Evolutionary conservation across 1,284 basidiomycete genomes (phyloP).

Genomic region (Sporisorium iseilematis-ciliati): DNA sequence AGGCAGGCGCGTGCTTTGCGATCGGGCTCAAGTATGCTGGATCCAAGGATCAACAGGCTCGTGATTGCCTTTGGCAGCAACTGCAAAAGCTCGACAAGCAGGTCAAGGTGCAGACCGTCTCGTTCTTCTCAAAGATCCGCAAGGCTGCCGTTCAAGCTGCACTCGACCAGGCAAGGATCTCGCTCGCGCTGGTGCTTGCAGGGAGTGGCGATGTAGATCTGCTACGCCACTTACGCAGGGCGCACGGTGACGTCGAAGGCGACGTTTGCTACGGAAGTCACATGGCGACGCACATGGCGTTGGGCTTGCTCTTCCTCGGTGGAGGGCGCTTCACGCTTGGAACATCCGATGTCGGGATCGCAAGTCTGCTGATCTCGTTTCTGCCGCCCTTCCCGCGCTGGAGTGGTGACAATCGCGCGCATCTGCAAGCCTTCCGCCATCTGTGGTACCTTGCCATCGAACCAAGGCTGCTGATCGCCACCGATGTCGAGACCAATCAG

Average conservation of each 20-base stretch:
- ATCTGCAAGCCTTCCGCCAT: constrained; percentile 92
- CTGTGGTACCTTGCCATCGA: constrained; percentile 96
- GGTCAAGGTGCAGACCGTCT: constrained; percentile 70
- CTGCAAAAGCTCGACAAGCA: constrained; percentile 77
- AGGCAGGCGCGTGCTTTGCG: constrained; percentile 87
- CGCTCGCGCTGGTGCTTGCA: constrained; percentile 91
- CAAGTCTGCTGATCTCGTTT: constrained; percentile 87
- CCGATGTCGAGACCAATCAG: constrained; percentile 69
- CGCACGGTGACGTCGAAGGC: constrained; percentile 84
- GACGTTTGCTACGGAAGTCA: constrained; percentile 82
- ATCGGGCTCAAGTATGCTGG: constrained; percentile 94
- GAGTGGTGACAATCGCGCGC: constrained; percentile 88
- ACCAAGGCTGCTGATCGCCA: constrained; percentile 88
- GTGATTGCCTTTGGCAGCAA: constrained; percentile 82
- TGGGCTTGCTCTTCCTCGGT: constrained; percentile 93
- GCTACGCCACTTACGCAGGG: constrained; percentile 86
- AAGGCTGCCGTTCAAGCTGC: constrained; percentile 88
- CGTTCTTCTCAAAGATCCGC: constrained; percentile 56
- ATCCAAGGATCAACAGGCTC: constrained; percentile 75
- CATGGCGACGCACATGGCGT: constrained; percentile 88
- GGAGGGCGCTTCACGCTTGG: constrained; percentile 92
- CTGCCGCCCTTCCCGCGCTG: constrained; percentile 76
- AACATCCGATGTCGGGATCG: constrained; percentile 89
- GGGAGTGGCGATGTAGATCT: constrained; percentile 94
- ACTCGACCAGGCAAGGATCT: constrained; percentile 85